phyloP scores from a whole-genome alignment of 192 early-diverging fungal species.

The Coemansia sp. region DNA sequence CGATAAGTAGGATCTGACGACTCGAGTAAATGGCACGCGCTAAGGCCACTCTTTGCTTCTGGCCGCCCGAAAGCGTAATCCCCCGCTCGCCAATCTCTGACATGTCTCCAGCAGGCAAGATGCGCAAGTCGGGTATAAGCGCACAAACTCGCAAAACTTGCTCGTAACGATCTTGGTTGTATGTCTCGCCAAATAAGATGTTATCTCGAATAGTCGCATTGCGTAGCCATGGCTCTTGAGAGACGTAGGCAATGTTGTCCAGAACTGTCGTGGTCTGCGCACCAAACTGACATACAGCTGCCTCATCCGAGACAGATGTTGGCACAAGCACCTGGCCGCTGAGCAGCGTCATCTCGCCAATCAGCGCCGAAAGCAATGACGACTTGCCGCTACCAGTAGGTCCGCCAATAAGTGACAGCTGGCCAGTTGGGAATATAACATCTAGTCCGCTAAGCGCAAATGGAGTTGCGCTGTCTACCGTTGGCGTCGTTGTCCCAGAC shows the following conservation, averaged over 20 bases:
- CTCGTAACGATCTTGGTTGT: conserved; percentile 68
- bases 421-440: conserved; percentile 63
- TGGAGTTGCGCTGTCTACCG: conserved; percentile 23
- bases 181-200: conserved; percentile 79
- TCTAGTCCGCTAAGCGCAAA: conserved; percentile 60
- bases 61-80: conserved; percentile 80
- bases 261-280: conserved; percentile 2
- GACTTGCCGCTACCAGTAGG: conserved; percentile 91
- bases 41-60: conserved; percentile 82
- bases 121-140: conserved; percentile 74
- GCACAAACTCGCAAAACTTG: conserved; percentile 78
- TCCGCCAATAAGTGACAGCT: conserved; percentile 79
- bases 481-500: neutral
- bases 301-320: neutral
- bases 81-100: conserved; percentile 92
- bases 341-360: conserved; percentile 70
- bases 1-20: conserved; percentile 59
- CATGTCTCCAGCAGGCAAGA: conserved; percentile 77
- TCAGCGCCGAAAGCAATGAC: conserved; percentile 72
- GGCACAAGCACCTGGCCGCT: conserved; percentile 24
- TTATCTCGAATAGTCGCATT: conserved; percentile 76
- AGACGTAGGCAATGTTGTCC: conserved; percentile 72
- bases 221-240: conserved; percentile 72
- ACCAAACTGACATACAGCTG: neutral
- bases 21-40: conserved; percentile 82